Conservation (phyloP, 768 basidiomycete species). For the Agrocybe praecox region DNA sequence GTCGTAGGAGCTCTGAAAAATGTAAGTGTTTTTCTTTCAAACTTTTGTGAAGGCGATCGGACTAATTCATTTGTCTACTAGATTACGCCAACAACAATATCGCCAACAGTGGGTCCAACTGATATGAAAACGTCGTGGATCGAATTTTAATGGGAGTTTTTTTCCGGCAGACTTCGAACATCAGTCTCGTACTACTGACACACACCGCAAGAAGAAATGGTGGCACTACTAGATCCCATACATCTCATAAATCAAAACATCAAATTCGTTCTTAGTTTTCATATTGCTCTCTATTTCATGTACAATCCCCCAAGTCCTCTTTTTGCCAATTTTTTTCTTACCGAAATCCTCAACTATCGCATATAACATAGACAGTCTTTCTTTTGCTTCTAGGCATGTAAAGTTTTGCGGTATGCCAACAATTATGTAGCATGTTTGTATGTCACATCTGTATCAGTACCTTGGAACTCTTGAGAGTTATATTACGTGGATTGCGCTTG, state of each 20-base stretch:
- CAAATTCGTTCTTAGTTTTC: not conserved
- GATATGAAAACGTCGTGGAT: not conserved
- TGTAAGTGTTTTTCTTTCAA: conserved; percentile 14
- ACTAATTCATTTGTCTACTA: conserved; percentile 5
- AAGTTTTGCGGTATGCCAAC: not conserved
- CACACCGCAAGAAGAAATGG: conserved; percentile 18
- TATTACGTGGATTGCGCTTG: too few species aligned
- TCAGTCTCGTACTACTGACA: conserved; percentile 10
- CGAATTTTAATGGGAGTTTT: not conserved
- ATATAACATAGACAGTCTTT: not conserved
- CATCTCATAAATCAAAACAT: not conserved
- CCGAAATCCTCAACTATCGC: not conserved
- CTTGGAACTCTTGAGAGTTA: not conserved
- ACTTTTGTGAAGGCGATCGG: not conserved
- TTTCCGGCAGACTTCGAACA: not conserved
- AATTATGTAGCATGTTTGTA: conserved; percentile 2
- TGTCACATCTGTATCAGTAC: not conserved
- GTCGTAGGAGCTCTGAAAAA: conserved; percentile 22
- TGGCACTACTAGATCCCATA: conserved; percentile 12
- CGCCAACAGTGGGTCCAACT: conserved; percentile 9
- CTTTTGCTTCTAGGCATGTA: not conserved
- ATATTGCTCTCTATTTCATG: not conserved
- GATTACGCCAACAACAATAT: conserved; percentile 11
- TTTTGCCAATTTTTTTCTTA: not conserved
- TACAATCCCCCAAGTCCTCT: not conserved